Evolutionary conservation across 352 stramenopile genomes (phyloP).

Genomic region (Phytophthora chlamydospora): DNA sequence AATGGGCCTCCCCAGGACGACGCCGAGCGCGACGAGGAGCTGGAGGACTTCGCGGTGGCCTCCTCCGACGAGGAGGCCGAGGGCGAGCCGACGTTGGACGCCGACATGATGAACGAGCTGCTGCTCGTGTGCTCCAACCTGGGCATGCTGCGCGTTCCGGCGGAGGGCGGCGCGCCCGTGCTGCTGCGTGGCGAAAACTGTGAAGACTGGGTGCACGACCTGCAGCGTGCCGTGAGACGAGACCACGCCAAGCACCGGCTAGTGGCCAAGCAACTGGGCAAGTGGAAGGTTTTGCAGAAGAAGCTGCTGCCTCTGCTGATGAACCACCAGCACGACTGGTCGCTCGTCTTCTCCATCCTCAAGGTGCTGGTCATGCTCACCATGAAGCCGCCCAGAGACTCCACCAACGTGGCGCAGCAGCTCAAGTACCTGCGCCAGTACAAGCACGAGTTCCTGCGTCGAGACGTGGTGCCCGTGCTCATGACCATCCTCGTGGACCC

Average conservation of each 20-base stretch:
- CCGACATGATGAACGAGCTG: constrained; percentile 88
- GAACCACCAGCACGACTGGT: constrained; percentile 88
- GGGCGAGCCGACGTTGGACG: constrained; percentile 56
- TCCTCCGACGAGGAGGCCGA: constrained; percentile 50
- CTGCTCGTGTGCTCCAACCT: constrained; percentile 90
- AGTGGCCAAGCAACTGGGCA: constrained; percentile 83
- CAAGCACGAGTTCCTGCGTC: constrained; percentile 84
- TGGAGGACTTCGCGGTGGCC: constrained; percentile 68
- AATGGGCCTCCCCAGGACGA: background rate
- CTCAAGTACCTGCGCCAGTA: constrained; percentile 83
- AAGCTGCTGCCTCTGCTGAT: constrained; percentile 86
- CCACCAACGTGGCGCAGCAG: constrained; percentile 80
- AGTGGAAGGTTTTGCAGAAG: constrained; percentile 90
- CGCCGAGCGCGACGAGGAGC: constrained; percentile 37
- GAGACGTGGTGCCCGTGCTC: constrained; percentile 76
- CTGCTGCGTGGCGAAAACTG: constrained; percentile 88
- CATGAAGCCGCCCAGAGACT: constrained; percentile 83
- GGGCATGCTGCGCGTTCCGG: constrained; percentile 72
- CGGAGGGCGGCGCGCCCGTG: constrained; percentile 60
- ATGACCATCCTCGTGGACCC: constrained; percentile 88
- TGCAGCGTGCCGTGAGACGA: constrained; percentile 81
- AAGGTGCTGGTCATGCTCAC: constrained; percentile 92
- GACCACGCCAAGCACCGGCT: constrained; percentile 87
- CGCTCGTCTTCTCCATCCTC: constrained; percentile 88
- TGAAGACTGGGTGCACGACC: constrained; percentile 84